Evolutionary conservation across 805 yeast genomes (phyloP).

Genomic region (Wickerhamomyces canadensis): DNA sequence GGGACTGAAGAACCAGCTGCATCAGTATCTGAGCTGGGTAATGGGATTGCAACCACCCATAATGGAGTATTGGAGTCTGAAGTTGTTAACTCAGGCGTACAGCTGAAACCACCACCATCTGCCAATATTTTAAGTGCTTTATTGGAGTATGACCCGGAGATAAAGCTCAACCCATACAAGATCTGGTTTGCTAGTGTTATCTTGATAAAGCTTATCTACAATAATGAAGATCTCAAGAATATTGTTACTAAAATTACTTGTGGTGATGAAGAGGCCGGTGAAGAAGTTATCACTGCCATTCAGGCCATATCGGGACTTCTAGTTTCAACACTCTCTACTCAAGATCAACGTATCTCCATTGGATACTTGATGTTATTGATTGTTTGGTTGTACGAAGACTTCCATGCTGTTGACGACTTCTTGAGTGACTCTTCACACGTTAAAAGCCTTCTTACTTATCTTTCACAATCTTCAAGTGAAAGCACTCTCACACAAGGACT

Average conservation of each 20-base stretch:
- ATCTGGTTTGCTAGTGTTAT: constrained; percentile 77
- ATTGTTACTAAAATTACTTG: constrained; percentile 42
- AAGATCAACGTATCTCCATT: constrained; percentile 71
- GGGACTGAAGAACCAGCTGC: constrained; percentile 1
- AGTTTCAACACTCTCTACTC: constrained; percentile 51
- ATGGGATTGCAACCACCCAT: neutral
- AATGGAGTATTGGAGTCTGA: too few species aligned
- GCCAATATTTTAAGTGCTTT: constrained; percentile 67
- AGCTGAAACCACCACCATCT: constrained; percentile 25
- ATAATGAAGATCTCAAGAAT: constrained; percentile 42
- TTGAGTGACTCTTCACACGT: constrained; percentile 61
- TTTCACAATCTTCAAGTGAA: constrained; percentile 46
- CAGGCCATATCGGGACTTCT: constrained; percentile 77
- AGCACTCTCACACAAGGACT: constrained; percentile 66
- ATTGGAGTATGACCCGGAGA: constrained; percentile 69
- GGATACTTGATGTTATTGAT: constrained; percentile 73
- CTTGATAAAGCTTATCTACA: constrained; percentile 56
- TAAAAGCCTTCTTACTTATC: constrained; percentile 61
- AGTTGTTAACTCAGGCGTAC: neutral
- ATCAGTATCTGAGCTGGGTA: neutral
- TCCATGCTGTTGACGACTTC: constrained; percentile 69
- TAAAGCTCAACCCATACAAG: constrained; percentile 77
- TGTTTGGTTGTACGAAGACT: constrained; percentile 74
- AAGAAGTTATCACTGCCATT: constrained; percentile 62
- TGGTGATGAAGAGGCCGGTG: constrained; percentile 59